Evolutionary conservation across 352 stramenopile species (phyloP), one percentile per base, ranked within the genome.

Genomic region (Globisporangium paroecandrum): DNA sequence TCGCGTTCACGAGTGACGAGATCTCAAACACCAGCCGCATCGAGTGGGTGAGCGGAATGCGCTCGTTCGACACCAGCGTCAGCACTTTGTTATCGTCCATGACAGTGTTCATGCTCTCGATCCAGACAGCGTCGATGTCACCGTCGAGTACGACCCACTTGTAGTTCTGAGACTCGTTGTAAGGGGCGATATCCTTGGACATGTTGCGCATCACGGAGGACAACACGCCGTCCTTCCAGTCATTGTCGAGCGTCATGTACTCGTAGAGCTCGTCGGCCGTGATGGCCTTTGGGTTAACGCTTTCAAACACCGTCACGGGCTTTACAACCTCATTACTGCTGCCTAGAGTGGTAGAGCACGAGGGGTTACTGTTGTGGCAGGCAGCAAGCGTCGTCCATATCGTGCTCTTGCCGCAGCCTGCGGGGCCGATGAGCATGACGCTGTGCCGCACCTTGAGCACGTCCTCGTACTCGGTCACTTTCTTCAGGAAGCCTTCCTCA

Each of bases 11-110:
- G 6, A 99, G 77, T 20, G 94, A 98, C 69, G 98, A 96, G 38
- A 99, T 98, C 75, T 99, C 97, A 81, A 99, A 99, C 18, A 99
- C 89, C 73, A 99, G 91, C 34, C 96, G 89, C 97, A 99, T 99
- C 0, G 92, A 79, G n/a, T 93, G 87, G 5, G 91, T 98, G 20
- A 99, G 74, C 2, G 96, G 97, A 24, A 99, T 98, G 27, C 97
- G 94, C 76, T 99, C 97, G 75, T 99, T 99, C 2, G 93, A 98
- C 13, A 99, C 97, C 4, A 99, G 81, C 15, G 96, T 99, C 5
- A 99, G 83, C 51, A 98, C 95, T 66, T 98, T 97, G 72, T 97
- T 95, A 70, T 95, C 89, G 69, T 97, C 90, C 85, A 97, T 94
- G 20, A 98, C 93, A 4, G 89, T 93, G 70, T 95, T 93, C 87